phyloP scores from a whole-genome alignment of 2,329 filamentous ascomycete species.

The Nemania abortiva region DNA sequence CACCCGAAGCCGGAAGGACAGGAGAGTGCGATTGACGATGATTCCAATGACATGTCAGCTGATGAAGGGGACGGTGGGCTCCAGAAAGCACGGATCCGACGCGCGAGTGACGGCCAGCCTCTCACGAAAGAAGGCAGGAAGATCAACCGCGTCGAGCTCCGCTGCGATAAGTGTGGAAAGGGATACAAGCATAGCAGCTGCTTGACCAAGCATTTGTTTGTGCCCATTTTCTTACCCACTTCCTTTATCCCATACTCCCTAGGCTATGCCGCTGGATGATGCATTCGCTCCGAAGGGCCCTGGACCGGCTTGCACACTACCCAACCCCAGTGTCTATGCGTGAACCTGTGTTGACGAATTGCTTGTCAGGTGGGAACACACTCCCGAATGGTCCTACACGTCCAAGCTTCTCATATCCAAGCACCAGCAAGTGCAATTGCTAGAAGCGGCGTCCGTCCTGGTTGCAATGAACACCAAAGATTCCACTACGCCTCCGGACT shows the following conservation, averaged over 20 bases:
- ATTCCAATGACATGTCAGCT: constrained; percentile 68
- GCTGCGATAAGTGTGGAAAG: constrained; percentile 98
- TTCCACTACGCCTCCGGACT: constrained; percentile 71
- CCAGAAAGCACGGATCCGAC: constrained; percentile 65
- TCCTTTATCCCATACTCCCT: constrained; percentile 53
- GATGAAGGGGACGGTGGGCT: constrained; percentile 65
- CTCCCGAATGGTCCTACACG: constrained; percentile 96
- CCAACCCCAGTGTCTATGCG: constrained; percentile 46
- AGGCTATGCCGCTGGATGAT: constrained; percentile 48
- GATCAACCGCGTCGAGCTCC: constrained; percentile 84
- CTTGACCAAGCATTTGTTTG: constrained; percentile 99
- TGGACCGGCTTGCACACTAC: constrained; percentile 48
- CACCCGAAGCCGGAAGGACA: constrained; percentile 63
- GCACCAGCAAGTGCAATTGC: constrained; percentile 97
- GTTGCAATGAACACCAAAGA: constrained; percentile 82
- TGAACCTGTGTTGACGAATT: constrained; percentile 54
- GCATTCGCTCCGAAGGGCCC: constrained; percentile 45
- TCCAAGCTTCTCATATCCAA: constrained; percentile 99
- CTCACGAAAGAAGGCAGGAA: constrained; percentile 84
- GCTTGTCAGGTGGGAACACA: constrained; percentile 93
- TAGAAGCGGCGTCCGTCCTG: constrained; percentile 96
- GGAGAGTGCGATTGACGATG: constrained; percentile 77
- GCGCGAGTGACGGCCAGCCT: constrained; percentile 88
- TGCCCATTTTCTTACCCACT: constrained; percentile 71
- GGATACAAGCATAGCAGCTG: constrained; percentile 99